phyloP scores from a whole-genome alignment of 2,329 filamentous ascomycete species.

The Alternaria ventricosa region DNA sequence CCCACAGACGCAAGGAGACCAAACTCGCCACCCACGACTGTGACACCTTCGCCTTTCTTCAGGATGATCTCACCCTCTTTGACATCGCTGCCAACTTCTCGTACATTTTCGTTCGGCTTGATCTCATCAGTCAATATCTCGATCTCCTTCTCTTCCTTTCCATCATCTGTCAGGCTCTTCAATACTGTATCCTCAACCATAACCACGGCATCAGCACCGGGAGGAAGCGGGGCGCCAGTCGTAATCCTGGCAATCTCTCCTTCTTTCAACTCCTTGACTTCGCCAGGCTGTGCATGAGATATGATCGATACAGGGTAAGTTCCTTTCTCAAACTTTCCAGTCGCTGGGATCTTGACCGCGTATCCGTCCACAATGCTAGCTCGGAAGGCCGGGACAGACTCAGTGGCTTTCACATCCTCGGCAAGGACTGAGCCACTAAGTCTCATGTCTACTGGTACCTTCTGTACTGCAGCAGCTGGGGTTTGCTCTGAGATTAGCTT shows the following conservation, averaged over 20 bases:
- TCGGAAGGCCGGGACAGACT: conserved; percentile 89
- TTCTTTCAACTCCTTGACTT: conserved; percentile 67
- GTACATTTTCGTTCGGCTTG: conserved; percentile 81
- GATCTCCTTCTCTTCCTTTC: conserved; percentile 82
- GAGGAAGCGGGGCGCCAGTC: conserved; percentile 88
- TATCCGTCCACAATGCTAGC: conserved; percentile 98
- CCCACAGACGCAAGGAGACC: conserved; percentile 89
- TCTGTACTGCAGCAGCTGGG: conserved; percentile 65
- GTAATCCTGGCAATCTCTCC: conserved; percentile 90
- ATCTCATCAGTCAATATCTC: conserved; percentile 83
- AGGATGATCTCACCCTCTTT: conserved; percentile 73
- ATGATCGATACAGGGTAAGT: conserved; percentile 85
- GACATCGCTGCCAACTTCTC: conserved; percentile 90
- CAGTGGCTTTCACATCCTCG: conserved; percentile 77
- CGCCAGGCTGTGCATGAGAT: conserved; percentile 81
- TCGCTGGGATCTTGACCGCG: conserved; percentile 58
- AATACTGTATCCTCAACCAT: conserved; percentile 96
- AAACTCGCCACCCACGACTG: conserved; percentile 86
- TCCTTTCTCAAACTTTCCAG: conserved; percentile 67
- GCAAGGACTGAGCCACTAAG: conserved; percentile 82
- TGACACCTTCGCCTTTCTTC: conserved; percentile 79
- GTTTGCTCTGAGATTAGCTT: conserved; percentile 74
- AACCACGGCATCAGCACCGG: conserved; percentile 86
- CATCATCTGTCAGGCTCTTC: conserved; percentile 76
- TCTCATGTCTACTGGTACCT: conserved; percentile 65